A percentile compares a stretch with the other conserved stretches of the same genome.
Conservation (phyloP, 495 filamentous ascomycete species). For the Tuber melanosporum region DNA sequence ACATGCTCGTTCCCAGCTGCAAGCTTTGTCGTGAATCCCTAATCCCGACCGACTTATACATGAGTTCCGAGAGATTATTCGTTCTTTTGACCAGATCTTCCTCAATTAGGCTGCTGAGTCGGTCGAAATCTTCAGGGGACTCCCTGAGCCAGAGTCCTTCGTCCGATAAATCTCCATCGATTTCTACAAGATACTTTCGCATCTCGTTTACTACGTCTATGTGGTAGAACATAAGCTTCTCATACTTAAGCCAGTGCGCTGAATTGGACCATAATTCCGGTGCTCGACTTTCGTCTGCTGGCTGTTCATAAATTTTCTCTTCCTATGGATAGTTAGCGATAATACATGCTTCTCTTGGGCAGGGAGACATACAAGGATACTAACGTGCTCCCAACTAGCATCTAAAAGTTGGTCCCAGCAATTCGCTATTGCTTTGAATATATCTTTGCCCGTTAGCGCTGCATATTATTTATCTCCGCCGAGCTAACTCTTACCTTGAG, state of each 20-base stretch:
- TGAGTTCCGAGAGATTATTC: slow-evolving; percentile 47
- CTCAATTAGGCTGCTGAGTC: slow-evolving; percentile 46
- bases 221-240: slow-evolving; percentile 51
- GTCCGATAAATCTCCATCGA: slow-evolving; percentile 35
- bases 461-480: background rate
- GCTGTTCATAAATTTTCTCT: slow-evolving; percentile 55
- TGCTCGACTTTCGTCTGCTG: slow-evolving; percentile 52
- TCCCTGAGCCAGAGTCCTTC: slow-evolving; percentile 46
- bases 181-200: slow-evolving; percentile 42
- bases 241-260: slow-evolving; percentile 51
- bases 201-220: slow-evolving; percentile 49
- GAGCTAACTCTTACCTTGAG: slow-evolving; percentile 28
- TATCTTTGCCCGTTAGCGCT: slow-evolving; percentile 36
- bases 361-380: slow-evolving; percentile 37
- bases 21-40: slow-evolving; percentile 50
- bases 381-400: slow-evolving; percentile 46
- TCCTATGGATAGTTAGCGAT: slow-evolving; percentile 41
- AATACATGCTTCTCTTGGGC: background rate
- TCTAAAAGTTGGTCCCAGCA: slow-evolving; percentile 49
- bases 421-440: slow-evolving; percentile 48
- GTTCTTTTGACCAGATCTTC: slow-evolving; percentile 52
- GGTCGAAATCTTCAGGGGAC: slow-evolving; percentile 44
- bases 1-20: slow-evolving; percentile 49
- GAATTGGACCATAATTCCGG: slow-evolving; percentile 53
- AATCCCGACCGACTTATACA: slow-evolving; percentile 54